Evolutionary conservation across 768 basidiomycete species (phyloP).

Genomic region (Serendipita sp.): DNA sequence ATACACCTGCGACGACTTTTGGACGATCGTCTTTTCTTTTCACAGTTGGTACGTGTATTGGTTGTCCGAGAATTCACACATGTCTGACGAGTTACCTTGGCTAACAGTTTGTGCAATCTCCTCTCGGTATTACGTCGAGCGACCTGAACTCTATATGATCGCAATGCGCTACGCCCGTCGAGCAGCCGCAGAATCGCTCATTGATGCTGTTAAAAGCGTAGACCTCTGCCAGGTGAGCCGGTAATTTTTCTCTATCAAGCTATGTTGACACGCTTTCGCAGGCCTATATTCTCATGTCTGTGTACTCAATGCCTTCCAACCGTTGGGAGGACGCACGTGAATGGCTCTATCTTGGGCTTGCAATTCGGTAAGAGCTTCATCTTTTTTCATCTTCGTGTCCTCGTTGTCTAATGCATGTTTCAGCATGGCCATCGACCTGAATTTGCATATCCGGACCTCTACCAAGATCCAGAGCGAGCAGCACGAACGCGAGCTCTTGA

Average conservation of each 20-base stretch:
- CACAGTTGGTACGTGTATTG: slow-evolving; percentile 50
- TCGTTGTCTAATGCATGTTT: slow-evolving; percentile 7
- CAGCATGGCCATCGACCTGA: slow-evolving; percentile 82
- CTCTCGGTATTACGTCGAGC: slow-evolving; percentile 61
- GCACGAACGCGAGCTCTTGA: slow-evolving; percentile 70
- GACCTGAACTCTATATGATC: slow-evolving; percentile 71
- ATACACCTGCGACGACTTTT: slow-evolving; percentile 65
- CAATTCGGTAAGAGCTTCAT: slow-evolving; percentile 43
- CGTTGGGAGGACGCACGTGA: slow-evolving; percentile 84
- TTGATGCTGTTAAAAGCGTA: slow-evolving; percentile 67
- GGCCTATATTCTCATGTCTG: slow-evolving; percentile 78
- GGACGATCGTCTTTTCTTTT: slow-evolving; percentile 80
- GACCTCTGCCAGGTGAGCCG: slow-evolving; percentile 56
- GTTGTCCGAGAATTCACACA: too few species aligned
- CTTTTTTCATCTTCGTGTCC: slow-evolving; percentile 9
- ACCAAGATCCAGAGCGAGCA: slow-evolving; percentile 57
- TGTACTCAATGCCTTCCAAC: slow-evolving; percentile 63
- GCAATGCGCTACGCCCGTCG: slow-evolving; percentile 83
- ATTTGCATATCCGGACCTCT: slow-evolving; percentile 53
- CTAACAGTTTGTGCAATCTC: slow-evolving; percentile 73
- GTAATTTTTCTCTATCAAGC: slow-evolving; percentile 13
- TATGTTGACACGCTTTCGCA: not conserved
- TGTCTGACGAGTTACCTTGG: not conserved
- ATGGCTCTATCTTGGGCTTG: slow-evolving; percentile 79
- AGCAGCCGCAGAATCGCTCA: slow-evolving; percentile 63